A percentile compares a stretch with the other conserved stretches of the same genome.
These are phyloP conservation scores for Parsonsia alboflavescens DNA, from an alignment of 257 asterid genomes.

Conservation along the genomic window DNA sequence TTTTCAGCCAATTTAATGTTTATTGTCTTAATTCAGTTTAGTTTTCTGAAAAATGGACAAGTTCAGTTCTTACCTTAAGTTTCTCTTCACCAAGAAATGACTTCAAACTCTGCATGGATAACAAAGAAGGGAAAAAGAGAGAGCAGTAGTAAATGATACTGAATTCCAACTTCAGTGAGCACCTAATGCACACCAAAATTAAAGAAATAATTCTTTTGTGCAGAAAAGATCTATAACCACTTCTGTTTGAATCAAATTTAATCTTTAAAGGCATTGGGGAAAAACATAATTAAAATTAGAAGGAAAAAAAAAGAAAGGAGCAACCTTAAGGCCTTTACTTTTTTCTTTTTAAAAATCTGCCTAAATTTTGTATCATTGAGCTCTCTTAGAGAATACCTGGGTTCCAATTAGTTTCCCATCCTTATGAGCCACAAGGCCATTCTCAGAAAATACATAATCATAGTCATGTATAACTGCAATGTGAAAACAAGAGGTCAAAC, in stretches of 20 bases:
- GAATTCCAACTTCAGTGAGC: not conserved
- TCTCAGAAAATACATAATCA: constrained; percentile 85
- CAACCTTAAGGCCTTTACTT: too few species aligned
- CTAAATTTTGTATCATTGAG: constrained; percentile 1
- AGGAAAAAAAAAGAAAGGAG: not conserved
- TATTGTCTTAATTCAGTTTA: not conserved
- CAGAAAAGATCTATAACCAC: not conserved
- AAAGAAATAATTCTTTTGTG: not conserved
- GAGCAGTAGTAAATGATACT: not conserved
- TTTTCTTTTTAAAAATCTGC: not conserved
- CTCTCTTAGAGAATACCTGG: constrained; percentile 41
- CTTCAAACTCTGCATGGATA: constrained; percentile 74
- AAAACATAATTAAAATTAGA: not conserved
- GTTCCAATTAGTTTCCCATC: constrained; percentile 69
- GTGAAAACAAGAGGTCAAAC: not conserved
- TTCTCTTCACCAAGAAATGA: constrained; percentile 81
- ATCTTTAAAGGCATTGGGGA: not conserved
- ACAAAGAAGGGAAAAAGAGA: constrained; percentile 28
- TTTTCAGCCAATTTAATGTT: not conserved
- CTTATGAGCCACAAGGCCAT: constrained; percentile 89
- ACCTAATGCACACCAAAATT: not conserved
- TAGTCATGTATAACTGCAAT: constrained; percentile 69
- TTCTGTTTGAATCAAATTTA: not conserved
- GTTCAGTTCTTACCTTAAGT: constrained; percentile 57
- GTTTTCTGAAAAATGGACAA: not conserved